Base-by-base conservation (phyloP, 2,329 filamentous ascomycete genomes). In the Aspergillus spinulosporus region DNA sequence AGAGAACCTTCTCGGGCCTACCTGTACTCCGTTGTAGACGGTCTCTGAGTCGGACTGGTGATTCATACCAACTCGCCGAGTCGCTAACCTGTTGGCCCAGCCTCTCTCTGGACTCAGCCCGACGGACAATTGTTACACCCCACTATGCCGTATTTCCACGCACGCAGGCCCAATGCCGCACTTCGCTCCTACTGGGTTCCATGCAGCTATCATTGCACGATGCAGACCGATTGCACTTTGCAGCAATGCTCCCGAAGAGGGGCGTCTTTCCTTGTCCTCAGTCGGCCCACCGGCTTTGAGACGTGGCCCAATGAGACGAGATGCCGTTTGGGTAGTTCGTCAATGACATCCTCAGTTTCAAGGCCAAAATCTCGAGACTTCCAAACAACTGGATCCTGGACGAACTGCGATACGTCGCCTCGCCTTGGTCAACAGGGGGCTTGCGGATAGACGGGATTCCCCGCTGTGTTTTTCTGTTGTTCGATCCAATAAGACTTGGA, bases 271-370 rank as follows among this genome's bases (percentile, higher is more conserved):
- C 49, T 56, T 52, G 65, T 56, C 58, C 58, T 63, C 65, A 61
- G 39, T 56, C 55, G 60, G 56, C 64, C 62, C 62, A 64, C 59
- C 63, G 58, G 62, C 53, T 60, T 59, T 63, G 67, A 73, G 69
- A 76, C 73, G 74, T 76, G 74, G 74, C 65, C 72, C 73, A 76
- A 76, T 75, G 60, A 68, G 56, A 67, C 56, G 34, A 34, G 49
- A 56, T 64, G 59, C 54, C 61, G 63, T 69, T 28, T 64, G 61
- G 66, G 65, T 63, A 64, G 66, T 70, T 72, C 69, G 62, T 65
- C 58, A 51, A 68, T 68, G 65, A 68, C 64, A 64, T 71, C 64
- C 64, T 66, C 64, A 65, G 59, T 62, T 52, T 64, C 62, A 66
- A 69, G 26, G 61, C 61, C 62, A 62, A 59, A 63, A 64, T 40